Conservation (phyloP, 352 stramenopile genomes). For the Pythium angustatum region DNA sequence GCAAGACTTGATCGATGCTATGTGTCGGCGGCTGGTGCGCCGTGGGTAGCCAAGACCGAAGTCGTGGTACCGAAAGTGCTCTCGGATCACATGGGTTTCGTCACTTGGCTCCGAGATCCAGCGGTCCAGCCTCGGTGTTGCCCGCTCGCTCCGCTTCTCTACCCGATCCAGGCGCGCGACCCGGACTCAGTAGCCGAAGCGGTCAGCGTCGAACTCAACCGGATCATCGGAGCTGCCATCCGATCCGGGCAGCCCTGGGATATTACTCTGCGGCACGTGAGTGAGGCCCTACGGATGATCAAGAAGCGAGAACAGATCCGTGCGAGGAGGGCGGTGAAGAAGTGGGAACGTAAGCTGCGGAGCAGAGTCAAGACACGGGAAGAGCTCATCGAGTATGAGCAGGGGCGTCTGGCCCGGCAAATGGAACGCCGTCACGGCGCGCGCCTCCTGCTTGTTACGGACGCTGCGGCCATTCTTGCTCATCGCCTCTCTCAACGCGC, state of each 20-base stretch:
- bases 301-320: neutral
- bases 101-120: conserved; percentile 1
- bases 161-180: neutral
- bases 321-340: neutral
- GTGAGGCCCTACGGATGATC: neutral
- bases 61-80: neutral
- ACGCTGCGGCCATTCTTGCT: too few relatives aligned
- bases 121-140: neutral
- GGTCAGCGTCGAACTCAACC: neutral
- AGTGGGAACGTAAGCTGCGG: neutral
- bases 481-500: too few relatives aligned
- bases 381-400: neutral
- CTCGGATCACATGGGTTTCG: conserved; percentile 1
- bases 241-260: neutral
- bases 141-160: neutral
- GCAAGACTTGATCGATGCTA: neutral
- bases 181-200: too few relatives aligned
- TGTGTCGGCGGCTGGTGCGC: neutral
- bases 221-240: too few relatives aligned
- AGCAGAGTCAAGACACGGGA: neutral
- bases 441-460: too few relatives aligned
- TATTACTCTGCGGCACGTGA: neutral
- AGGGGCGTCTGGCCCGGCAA: neutral
- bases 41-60: neutral
- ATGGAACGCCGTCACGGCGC: neutral